phyloP scores from a whole-genome alignment of 139 green algal genomes.

The Chlorella vulgaris region DNA sequence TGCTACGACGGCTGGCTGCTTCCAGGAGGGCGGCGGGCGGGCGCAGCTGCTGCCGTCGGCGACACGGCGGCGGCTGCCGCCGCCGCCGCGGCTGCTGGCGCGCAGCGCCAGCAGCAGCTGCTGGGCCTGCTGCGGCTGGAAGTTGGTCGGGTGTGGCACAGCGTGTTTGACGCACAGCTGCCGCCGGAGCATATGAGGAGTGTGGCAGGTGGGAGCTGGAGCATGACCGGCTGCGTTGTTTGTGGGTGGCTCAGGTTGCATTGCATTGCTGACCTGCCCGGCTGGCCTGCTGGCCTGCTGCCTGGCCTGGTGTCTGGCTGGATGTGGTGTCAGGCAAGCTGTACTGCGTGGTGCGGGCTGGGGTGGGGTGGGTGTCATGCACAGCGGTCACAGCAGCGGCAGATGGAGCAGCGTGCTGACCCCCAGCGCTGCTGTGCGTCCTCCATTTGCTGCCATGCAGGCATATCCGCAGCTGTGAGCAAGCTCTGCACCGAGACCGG shows the following conservation, averaged over 20 bases:
- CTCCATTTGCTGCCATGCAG: too few relatives aligned
- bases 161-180: neutral
- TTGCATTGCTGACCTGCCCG: too few relatives aligned
- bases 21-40: neutral
- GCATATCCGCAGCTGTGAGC: neutral
- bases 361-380: too few relatives aligned
- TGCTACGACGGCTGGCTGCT: constrained; percentile 2
- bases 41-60: neutral
- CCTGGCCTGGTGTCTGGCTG: too few relatives aligned
- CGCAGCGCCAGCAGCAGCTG: neutral
- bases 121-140: neutral
- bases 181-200: neutral
- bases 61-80: too few relatives aligned
- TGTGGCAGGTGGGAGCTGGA: neutral
- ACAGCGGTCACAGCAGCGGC: too few relatives aligned
- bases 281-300: neutral
- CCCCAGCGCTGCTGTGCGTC: too few relatives aligned
- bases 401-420: too few relatives aligned
- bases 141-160: constrained; percentile 9
- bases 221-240: too few relatives aligned
- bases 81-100: neutral
- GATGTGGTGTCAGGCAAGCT: too few relatives aligned
- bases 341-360: too few relatives aligned
- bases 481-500: neutral
- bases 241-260: too few relatives aligned